Base-by-base conservation (phyloP, 1,284 basidiomycete genomes). In the Cutaneotrichosporon cavernicola region DNA sequence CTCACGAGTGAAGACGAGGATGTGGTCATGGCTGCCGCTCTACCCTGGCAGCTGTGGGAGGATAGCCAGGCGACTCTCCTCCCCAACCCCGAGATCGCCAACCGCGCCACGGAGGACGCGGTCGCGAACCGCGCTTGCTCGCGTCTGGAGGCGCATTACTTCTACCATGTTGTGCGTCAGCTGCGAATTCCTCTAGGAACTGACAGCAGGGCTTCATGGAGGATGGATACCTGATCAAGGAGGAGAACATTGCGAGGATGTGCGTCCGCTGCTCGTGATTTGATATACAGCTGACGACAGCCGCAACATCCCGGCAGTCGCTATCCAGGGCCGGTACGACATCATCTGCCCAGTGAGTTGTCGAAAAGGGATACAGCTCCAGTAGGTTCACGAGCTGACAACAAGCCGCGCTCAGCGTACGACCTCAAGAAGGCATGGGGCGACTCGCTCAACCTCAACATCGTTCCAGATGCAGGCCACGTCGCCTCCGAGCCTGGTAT, bases 131-230 rank as follows among this genome's bases (percentile, higher is more conserved):
- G 87, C 72, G 89, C 90, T 2, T 94, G 93, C 76, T 91, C 92
- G 7, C 83, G 89, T 49, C 94, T 96, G 65, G 93, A 97, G 81
- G 91, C 91, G 71, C 92, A 97, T 74, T 97, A 90, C 79, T 96
- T 97, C 73, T 82, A 91, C 56, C 90, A 91, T 71, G 84, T 85
- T 53, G 94, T 40, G 21, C 9, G 53, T 26, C 30, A 34, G 30
- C 31, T 53, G 26, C 26, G 26, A 26, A 26, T n/a, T 55, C 31
- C 14, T 14, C 13, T 14, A n/a, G 51, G 26, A 53, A 34, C 53
- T 56, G 36, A 56, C 16, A 3, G 11, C 53, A 56, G 53, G 53
- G 92, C 2, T 97, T 92, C 81, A 89, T 97, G 87, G 68, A 89
- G 32, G 90, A 96, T 46, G 93, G 94, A 0, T 90, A 94, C 74